Base-by-base conservation (phyloP, 345 rosid genomes). In the Cardiospermum halicacabum region DNA sequence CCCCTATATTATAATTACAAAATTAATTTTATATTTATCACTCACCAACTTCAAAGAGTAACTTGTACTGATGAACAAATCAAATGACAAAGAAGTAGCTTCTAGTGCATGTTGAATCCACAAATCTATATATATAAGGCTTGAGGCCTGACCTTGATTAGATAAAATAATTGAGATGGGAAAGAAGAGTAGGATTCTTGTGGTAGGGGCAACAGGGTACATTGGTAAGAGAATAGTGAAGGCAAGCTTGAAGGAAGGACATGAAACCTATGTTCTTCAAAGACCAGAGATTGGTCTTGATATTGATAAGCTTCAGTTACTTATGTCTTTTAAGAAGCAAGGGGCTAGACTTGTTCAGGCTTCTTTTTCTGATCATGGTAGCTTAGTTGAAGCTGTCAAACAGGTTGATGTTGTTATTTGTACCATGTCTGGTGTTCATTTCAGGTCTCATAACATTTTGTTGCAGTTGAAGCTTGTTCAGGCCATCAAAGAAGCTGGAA, bases 401-500 rank as follows among this genome's bases (percentile, higher is more conserved):
- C 62, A 62, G 34, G 92, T 77, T 1, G 92, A 87, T 55, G 89
- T 84, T 1, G 86, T 84, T 53, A 80, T 87, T 27, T 80, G 78
- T 66, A 71, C 92, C 75, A 72, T 87, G 70, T 87, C 92, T 0
- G 92, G 89, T 0, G 92, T 78, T 27, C 87, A 80, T 42, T 86
- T 84, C 34, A 66, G 84, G 54, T 71, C 73, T 58, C 92, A 84
- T 66, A 87, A 77, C 65, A 31, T 86, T 43, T 12, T 79, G 56
- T 11, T 80, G 72, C 92, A 87, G 80, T 81, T 84, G 62, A 74
- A 74, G 64, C 81, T 87, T 21, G 87, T 82, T 4, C 79, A 82
- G 1, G 92, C 92, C 69, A 87, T 87, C 74, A 84, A 80, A 58
- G 78, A 80, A 62, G 92, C 92, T 0, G 89, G 89, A 40, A 86